These are phyloP conservation scores for Marchantia polymorpha DNA, from an alignment of 225 moss, liverwort and hornwort genomes.

Conservation along the genomic window DNA sequence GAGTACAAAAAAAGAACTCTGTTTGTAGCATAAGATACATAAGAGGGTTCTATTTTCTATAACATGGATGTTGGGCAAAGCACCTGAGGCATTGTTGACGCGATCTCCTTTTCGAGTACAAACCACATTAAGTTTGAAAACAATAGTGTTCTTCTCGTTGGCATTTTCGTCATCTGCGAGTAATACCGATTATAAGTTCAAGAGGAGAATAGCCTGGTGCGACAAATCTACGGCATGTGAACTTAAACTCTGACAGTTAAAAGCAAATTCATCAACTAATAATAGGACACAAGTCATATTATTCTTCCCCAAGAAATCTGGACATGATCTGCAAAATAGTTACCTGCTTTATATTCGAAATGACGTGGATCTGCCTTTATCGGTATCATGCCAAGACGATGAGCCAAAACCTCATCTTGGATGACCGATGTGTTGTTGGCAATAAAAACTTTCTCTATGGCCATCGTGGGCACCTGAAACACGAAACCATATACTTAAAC, in stretches of 20 bases:
- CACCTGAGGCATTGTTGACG: constrained; percentile 75
- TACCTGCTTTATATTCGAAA: constrained; percentile 85
- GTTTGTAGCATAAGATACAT: no score
- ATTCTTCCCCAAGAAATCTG: not conserved
- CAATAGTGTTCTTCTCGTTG: constrained; percentile 92
- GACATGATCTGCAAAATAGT: not conserved
- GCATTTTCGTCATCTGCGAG: constrained; percentile 83
- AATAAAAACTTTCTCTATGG: constrained; percentile 95
- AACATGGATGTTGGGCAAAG: not conserved
- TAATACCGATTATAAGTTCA: not conserved
- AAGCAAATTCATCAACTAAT: not conserved
- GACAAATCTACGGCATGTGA: not conserved
- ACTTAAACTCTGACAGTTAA: not conserved
- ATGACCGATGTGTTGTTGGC: constrained; percentile 98
- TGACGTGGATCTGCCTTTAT: constrained; percentile 75
- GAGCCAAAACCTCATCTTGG: constrained; percentile 98
- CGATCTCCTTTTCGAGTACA: constrained; percentile 85
- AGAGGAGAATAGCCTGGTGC: not conserved
- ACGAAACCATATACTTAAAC: not conserved
- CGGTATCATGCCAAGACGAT: constrained; percentile 90
- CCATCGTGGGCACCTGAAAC: constrained; percentile 97
- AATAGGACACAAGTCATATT: not conserved
- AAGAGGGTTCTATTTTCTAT: no score
- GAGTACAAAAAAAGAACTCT: no score
- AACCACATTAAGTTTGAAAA: constrained; percentile 84